phyloP scores from a whole-genome alignment of 2,329 filamentous ascomycete species.

The Fusarium nelsonii region DNA sequence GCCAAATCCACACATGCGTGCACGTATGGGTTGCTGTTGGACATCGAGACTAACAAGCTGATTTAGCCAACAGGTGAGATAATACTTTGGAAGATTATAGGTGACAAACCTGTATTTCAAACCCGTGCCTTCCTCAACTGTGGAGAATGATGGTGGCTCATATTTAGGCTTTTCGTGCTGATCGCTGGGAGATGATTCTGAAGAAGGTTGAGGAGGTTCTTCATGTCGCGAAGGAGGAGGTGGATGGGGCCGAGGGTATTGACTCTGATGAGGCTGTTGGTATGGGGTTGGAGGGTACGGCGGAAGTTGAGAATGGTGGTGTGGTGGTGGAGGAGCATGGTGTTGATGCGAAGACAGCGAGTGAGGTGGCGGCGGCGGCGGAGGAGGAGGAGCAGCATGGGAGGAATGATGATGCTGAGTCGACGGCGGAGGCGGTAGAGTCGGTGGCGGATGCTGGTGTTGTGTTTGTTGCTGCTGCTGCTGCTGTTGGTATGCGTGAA shows the following conservation, averaged over 20 bases:
- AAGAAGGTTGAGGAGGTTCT: slow-evolving; percentile 36
- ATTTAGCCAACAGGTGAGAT: slow-evolving; percentile 32
- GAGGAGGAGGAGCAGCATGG: slow-evolving; percentile 24
- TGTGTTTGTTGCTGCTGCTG: slow-evolving; percentile 28
- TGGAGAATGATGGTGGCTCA: slow-evolving; percentile 49
- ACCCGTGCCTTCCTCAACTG: slow-evolving; percentile 52
- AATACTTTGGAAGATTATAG: not conserved
- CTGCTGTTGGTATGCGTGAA: slow-evolving; percentile 39
- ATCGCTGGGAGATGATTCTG: slow-evolving; percentile 35
- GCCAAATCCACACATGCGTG: slow-evolving; percentile 98
- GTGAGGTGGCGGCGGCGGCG: slow-evolving; percentile 34
- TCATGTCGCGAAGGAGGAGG: slow-evolving; percentile 44
- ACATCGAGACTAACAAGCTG: slow-evolving; percentile 72
- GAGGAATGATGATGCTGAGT: slow-evolving; percentile 40
- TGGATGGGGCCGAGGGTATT: slow-evolving; percentile 42
- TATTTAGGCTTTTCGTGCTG: slow-evolving; percentile 30
- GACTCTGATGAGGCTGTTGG: slow-evolving; percentile 44
- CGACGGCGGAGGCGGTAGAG: slow-evolving; percentile 33
- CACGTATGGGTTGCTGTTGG: slow-evolving; percentile 90
- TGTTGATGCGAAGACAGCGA: slow-evolving; percentile 43
- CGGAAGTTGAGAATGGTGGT: slow-evolving; percentile 39
- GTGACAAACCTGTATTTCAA: slow-evolving; percentile 53
- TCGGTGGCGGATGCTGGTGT: slow-evolving; percentile 43
- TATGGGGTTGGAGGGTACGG: slow-evolving; percentile 40
- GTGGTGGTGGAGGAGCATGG: slow-evolving; percentile 31